These are phyloP conservation scores for Mortierella sp. DNA, from an alignment of 371 early-diverging fungal species.

Conservation along the genomic window DNA sequence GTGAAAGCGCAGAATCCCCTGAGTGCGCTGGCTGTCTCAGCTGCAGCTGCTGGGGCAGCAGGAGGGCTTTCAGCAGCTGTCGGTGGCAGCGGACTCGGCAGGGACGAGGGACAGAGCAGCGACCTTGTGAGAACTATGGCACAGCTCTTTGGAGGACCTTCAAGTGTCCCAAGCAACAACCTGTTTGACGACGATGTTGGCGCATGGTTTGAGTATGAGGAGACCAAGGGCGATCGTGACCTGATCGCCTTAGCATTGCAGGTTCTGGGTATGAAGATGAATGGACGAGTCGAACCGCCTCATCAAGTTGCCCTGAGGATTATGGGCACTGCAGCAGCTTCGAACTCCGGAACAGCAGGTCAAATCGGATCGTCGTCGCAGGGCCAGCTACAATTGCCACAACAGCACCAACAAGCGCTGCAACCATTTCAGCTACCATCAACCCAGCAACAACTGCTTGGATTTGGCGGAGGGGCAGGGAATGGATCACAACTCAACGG, in stretches of 20 bases:
- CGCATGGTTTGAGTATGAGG: conserved; percentile 72
- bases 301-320: conserved; percentile 77
- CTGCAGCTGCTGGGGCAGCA: conserved; percentile 21
- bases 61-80: neutral
- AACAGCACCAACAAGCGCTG: conserved; percentile 27
- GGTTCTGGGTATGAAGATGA: conserved; percentile 84
- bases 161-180: conserved; percentile 2
- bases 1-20: conserved; percentile 60
- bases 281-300: conserved; percentile 76
- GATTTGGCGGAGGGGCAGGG: conserved; percentile 14
- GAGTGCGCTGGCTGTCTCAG: conserved; percentile 53
- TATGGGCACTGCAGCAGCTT: conserved; percentile 65
- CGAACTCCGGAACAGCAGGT: conserved; percentile 10
- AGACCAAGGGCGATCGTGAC: conserved; percentile 68
- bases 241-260: conserved; percentile 86
- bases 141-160: conserved; percentile 46
- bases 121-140: conserved; percentile 48
- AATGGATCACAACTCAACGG: no score
- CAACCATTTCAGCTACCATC: conserved; percentile 15
- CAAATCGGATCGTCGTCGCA: neutral
- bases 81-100: neutral
- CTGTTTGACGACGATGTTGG: conserved; percentile 60
- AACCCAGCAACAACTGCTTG: conserved; percentile 13
- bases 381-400: conserved; percentile 14
- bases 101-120: conserved; percentile 23